Evolutionary conservation across 768 basidiomycete species (phyloP).

Genomic region (Mycena indigotica): DNA sequence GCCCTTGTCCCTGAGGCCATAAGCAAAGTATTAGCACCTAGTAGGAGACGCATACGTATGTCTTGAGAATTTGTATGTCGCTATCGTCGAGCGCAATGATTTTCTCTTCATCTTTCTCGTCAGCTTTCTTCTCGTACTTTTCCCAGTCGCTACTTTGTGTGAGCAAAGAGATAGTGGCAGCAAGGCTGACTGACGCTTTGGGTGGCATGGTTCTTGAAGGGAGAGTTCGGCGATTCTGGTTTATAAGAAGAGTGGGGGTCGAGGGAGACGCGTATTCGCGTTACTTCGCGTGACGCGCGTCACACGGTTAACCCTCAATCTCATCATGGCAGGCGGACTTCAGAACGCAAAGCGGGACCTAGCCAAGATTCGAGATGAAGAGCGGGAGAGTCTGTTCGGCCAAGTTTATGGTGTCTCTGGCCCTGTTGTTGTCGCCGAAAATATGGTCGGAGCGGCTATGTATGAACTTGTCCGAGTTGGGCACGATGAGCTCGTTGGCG

Average conservation of each 20-base stretch:
- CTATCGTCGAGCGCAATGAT: slow-evolving; percentile 96
- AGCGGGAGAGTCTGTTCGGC: slow-evolving; percentile 83
- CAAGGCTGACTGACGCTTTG: slow-evolving; percentile 80
- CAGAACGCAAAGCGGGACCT: slow-evolving; percentile 88
- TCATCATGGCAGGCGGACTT: slow-evolving; percentile 86
- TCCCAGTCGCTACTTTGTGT: slow-evolving; percentile 86
- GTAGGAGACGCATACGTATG: slow-evolving; percentile 72
- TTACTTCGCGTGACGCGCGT: background rate
- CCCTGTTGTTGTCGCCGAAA: slow-evolving; percentile 95
- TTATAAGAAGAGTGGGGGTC: no score
- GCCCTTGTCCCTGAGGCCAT: slow-evolving; percentile 85
- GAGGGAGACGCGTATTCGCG: slow-evolving; percentile 27
- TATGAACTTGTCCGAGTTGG: slow-evolving; percentile 98
- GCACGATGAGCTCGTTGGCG: slow-evolving; percentile 97
- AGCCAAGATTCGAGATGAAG: slow-evolving; percentile 87
- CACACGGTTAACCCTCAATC: slow-evolving; percentile 5
- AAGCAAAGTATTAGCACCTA: slow-evolving; percentile 7
- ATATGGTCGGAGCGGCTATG: slow-evolving; percentile 96
- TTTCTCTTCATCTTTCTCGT: slow-evolving; percentile 91
- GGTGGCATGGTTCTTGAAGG: slow-evolving; percentile 94
- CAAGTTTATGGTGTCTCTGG: slow-evolving; percentile 95
- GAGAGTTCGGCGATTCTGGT: no score
- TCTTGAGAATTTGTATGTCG: slow-evolving; percentile 98
- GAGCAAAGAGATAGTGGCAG: slow-evolving; percentile 12
- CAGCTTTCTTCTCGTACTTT: slow-evolving; percentile 88